Base-by-base conservation (phyloP, 1,284 basidiomycete species). In the Coniferiporia sulphurascens region DNA sequence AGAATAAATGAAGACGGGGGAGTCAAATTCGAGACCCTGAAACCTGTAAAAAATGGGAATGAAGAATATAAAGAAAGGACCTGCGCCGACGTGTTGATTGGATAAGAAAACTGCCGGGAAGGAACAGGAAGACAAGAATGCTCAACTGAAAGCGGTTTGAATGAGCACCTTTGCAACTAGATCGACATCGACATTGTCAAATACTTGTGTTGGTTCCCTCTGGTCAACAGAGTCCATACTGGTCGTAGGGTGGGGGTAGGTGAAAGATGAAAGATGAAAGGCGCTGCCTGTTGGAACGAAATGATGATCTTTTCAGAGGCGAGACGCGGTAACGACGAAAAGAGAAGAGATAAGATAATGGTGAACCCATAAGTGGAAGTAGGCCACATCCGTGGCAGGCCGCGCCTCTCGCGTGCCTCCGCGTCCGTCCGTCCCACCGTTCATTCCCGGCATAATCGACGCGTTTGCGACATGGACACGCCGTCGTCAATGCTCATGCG, bases 61-160 rank as follows among this genome's bases (percentile, higher is more conserved):
- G 62, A 92, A 85, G 71, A 82, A 81, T 6, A 87, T 76, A 72
- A 94, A 93, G 75, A 91, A 88, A 13, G 92, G 91, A 64, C 89
- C 90, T 91, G 63, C 21, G 43, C 19, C 19, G 13, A 52, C n/a
- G n/a, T n/a, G 27, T n/a, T 45, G 56, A 13, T 55, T 13, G 49
- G 38, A 60, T 65, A 51, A 65, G 62, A 46, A 27, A 43, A 6
- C 35, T 44, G 56, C 48, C 41, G 7, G 43, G 35, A 55, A 49
- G 52, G 6, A 59, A 17, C 15, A 48, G 22, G 48, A 48, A 22
- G 45, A 43, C 48, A 44, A 45, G 54, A 35, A 35, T 15, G 73
- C 85, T 71, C 61, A 50, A 89, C 90, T 90, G 76, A 94, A 89
- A 35, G 78, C 74, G 0, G 91, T 94, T 68, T 90, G 82, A 46